Conservation (phyloP, 179 eudicot species). For the Camellia oleifera region DNA sequence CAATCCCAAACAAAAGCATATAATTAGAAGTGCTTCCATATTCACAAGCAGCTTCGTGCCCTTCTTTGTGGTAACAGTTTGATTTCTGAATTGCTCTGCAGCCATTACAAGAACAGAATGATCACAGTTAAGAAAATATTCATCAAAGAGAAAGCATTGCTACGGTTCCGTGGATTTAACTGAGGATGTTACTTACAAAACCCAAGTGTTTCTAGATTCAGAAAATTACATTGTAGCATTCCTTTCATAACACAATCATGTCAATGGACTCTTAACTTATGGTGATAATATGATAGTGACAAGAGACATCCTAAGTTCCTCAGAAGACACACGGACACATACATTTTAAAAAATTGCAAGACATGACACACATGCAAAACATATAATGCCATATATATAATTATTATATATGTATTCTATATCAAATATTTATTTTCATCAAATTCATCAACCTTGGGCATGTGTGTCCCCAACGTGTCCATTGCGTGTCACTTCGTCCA, state of each 20-base stretch:
- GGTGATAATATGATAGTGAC: not conserved
- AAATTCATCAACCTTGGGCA: too few relatives aligned
- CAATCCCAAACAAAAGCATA: conserved; percentile 64
- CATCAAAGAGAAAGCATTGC: not conserved
- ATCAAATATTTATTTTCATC: too few relatives aligned
- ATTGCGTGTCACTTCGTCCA: too few relatives aligned
- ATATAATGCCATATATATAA: too few relatives aligned
- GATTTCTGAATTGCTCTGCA: conserved; percentile 76
- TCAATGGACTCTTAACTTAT: not conserved
- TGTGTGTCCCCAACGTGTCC: too few relatives aligned
- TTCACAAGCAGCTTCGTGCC: conserved; percentile 58
- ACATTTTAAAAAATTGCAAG: too few relatives aligned
- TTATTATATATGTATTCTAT: too few relatives aligned
- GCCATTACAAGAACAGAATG: not conserved
- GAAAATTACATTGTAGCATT: not conserved
- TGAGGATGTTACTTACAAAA: not conserved
- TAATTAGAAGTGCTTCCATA: conserved; percentile 41
- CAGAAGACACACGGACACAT: too few relatives aligned
- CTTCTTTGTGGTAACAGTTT: conserved; percentile 73
- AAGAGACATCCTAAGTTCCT: not conserved
- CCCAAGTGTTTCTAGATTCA: not conserved
- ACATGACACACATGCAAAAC: too few relatives aligned
- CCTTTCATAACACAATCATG: not conserved
- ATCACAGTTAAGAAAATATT: not conserved
- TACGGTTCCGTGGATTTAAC: not conserved